These are phyloP conservation scores for Serendipita indica DNA, from an alignment of 768 basidiomycete species.

Conservation along the genomic window DNA sequence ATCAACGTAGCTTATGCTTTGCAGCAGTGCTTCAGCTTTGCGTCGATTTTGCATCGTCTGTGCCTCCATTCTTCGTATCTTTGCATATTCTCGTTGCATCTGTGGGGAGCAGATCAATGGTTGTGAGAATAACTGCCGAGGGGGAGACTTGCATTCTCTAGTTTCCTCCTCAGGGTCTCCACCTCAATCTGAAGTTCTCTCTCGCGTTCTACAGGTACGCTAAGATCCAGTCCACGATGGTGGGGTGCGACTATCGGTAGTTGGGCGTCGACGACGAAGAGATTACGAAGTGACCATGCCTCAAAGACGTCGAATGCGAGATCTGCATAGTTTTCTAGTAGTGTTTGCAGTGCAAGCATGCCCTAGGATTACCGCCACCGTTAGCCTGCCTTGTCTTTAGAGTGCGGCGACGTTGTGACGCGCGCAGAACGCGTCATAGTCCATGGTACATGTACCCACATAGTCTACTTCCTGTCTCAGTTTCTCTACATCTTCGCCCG, in stretches of 20 bases:
- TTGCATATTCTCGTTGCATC: background rate
- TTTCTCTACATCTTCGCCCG: conserved; percentile 23
- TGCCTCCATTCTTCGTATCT: conserved; percentile 52
- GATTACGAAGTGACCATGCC: conserved; percentile 77
- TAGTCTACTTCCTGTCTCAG: conserved; percentile 24
- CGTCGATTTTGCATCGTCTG: conserved; percentile 38
- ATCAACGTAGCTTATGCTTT: conserved; percentile 13
- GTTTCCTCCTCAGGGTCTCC: conserved; percentile 45
- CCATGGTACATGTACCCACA: conserved; percentile 24
- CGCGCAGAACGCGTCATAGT: background rate
- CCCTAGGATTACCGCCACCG: conserved; percentile 66
- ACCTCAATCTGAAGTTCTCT: conserved; percentile 45
- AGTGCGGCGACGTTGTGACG: background rate
- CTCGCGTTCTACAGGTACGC: conserved; percentile 37
- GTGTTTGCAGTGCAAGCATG: conserved; percentile 71
- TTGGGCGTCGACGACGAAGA: conserved; percentile 60
- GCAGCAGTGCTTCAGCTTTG: conserved; percentile 36
- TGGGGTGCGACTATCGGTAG: conserved; percentile 61
- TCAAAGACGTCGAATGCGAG: conserved; percentile 87
- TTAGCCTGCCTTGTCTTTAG: too few relatives aligned
- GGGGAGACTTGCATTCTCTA: conserved; percentile 47
- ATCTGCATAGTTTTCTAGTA: conserved; percentile 78
- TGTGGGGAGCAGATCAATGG: conserved; percentile 11
- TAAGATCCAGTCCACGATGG: conserved; percentile 57
- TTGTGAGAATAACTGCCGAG: background rate